These are phyloP conservation scores for Blastobotrys petasosporus DNA, from an alignment of 1,139 yeast genomes.

Conservation along the genomic window DNA sequence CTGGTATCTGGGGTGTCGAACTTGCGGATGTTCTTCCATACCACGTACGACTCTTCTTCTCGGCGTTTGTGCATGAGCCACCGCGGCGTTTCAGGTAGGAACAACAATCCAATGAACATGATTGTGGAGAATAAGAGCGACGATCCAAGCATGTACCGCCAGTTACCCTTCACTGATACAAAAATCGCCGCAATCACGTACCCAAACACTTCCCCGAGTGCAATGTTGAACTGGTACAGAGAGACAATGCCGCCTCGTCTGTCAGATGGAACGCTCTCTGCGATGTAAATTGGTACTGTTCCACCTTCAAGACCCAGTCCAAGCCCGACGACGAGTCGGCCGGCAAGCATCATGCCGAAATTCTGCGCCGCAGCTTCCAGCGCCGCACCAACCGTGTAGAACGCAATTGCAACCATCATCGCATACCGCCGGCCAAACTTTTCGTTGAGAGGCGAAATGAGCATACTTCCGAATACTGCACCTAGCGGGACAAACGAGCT, in stretches of 20 bases:
- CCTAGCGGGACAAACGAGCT: slow-evolving; percentile 57
- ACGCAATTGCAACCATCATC: slow-evolving; percentile 47
- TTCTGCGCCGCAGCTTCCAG: slow-evolving; percentile 46
- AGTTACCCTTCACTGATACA: slow-evolving; percentile 47
- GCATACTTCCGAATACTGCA: slow-evolving; percentile 36
- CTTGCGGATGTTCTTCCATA: slow-evolving; percentile 50
- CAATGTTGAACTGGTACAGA: slow-evolving; percentile 52
- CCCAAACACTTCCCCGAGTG: slow-evolving; percentile 55
- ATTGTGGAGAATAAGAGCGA: slow-evolving; percentile 51
- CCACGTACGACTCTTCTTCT: slow-evolving; percentile 46
- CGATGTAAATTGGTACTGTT: slow-evolving; percentile 52
- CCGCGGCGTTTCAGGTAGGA: slow-evolving; percentile 68
- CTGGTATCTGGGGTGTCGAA: slow-evolving; percentile 37
- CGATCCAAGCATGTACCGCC: slow-evolving; percentile 58
- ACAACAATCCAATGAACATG: slow-evolving; percentile 43
- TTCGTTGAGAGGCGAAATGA: slow-evolving; percentile 34
- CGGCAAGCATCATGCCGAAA: slow-evolving; percentile 46
- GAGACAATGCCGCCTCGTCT: slow-evolving; percentile 53
- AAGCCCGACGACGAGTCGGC: slow-evolving; percentile 50
- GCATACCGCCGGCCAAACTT: slow-evolving; percentile 48
- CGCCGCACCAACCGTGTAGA: slow-evolving; percentile 53
- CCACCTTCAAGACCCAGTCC: slow-evolving; percentile 61
- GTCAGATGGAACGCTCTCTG: slow-evolving; percentile 51
- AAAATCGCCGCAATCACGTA: slow-evolving; percentile 53
- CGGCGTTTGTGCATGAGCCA: slow-evolving; percentile 53